Percentiles rank a stretch among this genome's conserved stretches.
Conservation (phyloP, 208 protist genomes). For the Leishmania turanica region DNA sequence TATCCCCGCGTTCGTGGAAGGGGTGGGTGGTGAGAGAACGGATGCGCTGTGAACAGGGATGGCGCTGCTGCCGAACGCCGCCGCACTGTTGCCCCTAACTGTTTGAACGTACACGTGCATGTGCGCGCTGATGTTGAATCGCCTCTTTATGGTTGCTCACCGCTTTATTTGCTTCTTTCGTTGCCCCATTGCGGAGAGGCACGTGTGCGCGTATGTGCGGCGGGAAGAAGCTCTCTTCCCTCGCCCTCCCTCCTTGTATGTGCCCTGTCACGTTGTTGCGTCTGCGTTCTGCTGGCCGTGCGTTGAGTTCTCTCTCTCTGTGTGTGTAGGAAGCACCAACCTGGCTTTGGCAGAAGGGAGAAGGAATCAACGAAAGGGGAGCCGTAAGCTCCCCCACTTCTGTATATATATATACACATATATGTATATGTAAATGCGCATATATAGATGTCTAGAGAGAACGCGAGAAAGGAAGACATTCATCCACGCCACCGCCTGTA, state of each 20-base stretch:
- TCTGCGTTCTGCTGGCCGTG: not conserved
- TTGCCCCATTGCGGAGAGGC: not conserved
- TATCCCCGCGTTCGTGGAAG: not conserved
- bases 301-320: not conserved
- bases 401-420: not conserved
- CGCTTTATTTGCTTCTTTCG: not conserved
- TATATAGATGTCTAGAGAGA: too few species aligned
- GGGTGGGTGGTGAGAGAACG: not conserved
- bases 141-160: not conserved
- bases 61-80: not conserved
- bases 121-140: not conserved
- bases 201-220: too few species aligned
- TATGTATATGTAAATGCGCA: not conserved
- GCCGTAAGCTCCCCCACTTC: too few species aligned
- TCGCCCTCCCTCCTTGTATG: not conserved
- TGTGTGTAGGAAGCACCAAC: not conserved
- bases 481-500: too few species aligned
- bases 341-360: not conserved
- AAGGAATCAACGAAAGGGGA: not conserved
- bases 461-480: not conserved
- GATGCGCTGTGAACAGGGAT: not conserved
- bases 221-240: not conserved
- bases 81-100: not conserved
- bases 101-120: not conserved
- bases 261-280: not conserved